Evolutionary conservation across 306 rosid genomes (phyloP), one percentile per base, ranked within the genome.

Genomic region (Myrica gale): DNA sequence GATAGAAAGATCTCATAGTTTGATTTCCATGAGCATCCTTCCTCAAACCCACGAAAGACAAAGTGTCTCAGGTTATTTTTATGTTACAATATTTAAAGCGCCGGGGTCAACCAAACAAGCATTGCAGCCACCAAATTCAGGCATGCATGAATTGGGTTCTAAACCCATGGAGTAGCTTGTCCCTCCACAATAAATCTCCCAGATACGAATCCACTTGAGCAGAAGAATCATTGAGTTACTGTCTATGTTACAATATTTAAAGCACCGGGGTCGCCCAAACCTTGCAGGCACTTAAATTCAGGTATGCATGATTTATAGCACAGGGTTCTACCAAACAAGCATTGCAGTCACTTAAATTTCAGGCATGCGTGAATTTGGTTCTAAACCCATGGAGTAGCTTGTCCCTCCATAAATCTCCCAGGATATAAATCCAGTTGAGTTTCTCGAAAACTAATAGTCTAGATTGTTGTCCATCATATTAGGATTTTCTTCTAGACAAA

Each of bases 1-100:
- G 80, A 89, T 90, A 92, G 80, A 96, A 92, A 58, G 90, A 84
- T 85, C 91, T 81, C 90, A 96, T 88, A 13, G 96, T 87, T 62
- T 60, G 61, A 75, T 87, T 86, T 80, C 93, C 91, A 17, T 51
- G 51, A 85, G 88, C 57, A 86, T 96, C 96, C 82, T 90, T 83
- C 90, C 99, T 96, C 96, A 84, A 89, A 87, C 80, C 46, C 79
- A 21, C 78, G 60, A 41, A 19, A 48, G 46, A 51, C 48, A 52
- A 68, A 12, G 13, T 12, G 75, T 68, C 78, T 81, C 41, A 76
- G 77, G 45, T 46, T 47, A 32, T 41, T 78, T 72, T 72, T 60
- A 76, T 39, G 63, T 11, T 17, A 47, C 48, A 4, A 78, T 68
- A 54, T 44, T 19, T 65, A 21, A 41, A 72, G 57, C 74, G 73